Evolutionary conservation across 1,284 basidiomycete genomes (phyloP), one percentile per base, ranked within the genome.

Genomic region (Butyriboletus appendiculatus): DNA sequence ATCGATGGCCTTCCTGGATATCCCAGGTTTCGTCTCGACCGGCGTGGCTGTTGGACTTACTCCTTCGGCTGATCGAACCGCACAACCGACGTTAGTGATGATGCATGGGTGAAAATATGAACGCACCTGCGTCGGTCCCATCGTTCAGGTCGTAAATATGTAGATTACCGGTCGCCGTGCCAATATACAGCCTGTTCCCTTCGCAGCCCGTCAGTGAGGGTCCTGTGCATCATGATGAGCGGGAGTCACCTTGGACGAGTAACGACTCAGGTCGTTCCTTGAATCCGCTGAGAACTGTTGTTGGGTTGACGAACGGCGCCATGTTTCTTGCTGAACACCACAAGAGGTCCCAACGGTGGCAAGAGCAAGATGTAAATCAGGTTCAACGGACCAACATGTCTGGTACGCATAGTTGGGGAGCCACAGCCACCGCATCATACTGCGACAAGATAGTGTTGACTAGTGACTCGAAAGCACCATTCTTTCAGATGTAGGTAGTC

Each of bases 131-230:
- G 75, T 76, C 68, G 57, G 61, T 55, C 20, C 66, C 58, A 46
- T 75, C 73, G 52, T 78, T 74, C n/a, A 84, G 59, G 33, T 75
- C 70, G 62, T 90, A 92, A 32, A 90, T 75, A 56, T 88, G 80
- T 35, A 96, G 66, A 52, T 74, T 86, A 20, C 93, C 93, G 4
- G 76, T 81, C 2, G 82, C 79, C 11, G 87, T 88, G 12, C 92
- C 93, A 43, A 92, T 67, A 63, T 92, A 95, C 15, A 96, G 67
- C 59, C 82, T 82, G 66, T 90, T 85, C 38, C 84, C 92, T 94
- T 64, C 20, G 48, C 15, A 20, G 30, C 9, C 4, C 1, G 34
- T 57, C 52, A 51, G 35, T 48, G 41, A 53, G 45, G 38, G 22
- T n/a, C 22, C 28, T 18, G 37, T 50, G 51, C 41, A 56, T 33